Evolutionary conservation across 176 grass and related monocot species (phyloP), one percentile per base, ranked within the genome.

Genomic region (Triticum dicoccoides): DNA sequence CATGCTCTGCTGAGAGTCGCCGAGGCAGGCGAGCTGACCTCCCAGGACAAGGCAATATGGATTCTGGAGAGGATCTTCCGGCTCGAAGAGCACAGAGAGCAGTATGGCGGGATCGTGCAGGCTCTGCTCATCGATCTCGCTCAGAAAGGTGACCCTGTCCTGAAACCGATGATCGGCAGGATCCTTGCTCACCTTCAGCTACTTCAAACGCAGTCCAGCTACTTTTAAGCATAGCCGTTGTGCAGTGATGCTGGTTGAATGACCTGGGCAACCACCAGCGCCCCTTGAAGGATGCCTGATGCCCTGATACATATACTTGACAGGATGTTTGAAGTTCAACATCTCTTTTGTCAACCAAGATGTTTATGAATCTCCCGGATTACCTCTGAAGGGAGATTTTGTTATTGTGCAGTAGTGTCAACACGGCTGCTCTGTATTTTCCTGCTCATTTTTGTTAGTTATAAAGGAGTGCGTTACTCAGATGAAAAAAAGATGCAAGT

Each of bases 111-210:
- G 76, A 78, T 91, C 7, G 81, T 69, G 1, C 95, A 98, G 76
- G 76, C 83, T 42, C 76, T 98, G 77, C 89, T 98, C 44, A 95
- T 98, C 39, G 89, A 95, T 86, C 83, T 98, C 32, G 88, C 93
- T 5, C 95, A 93, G 51, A 95, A 92, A 51, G 93, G 93, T 21
- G 78, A 90, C 59, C 86, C 89, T 51, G 65, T 69, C 54, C 80
- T 93, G 80, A 95, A 89, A 54, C 91, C 95, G 24, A 93, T 93
- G 88, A 93, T 98, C 27, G 91, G 90, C 51, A 98, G 89, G 88
- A 95, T 95, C 72, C 87, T 98, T 52, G 91, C 91, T 87, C 95
- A 98, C 81, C 88, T 98, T 61, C 76, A 98, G 71, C 89, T 98
- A 2, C 80, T 98, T 79, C 93, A 95, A 86, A 79, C 83, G 29